These are phyloP conservation scores for Penicillium canariense DNA, from an alignment of 495 filamentous ascomycete genomes.

Conservation along the genomic window DNA sequence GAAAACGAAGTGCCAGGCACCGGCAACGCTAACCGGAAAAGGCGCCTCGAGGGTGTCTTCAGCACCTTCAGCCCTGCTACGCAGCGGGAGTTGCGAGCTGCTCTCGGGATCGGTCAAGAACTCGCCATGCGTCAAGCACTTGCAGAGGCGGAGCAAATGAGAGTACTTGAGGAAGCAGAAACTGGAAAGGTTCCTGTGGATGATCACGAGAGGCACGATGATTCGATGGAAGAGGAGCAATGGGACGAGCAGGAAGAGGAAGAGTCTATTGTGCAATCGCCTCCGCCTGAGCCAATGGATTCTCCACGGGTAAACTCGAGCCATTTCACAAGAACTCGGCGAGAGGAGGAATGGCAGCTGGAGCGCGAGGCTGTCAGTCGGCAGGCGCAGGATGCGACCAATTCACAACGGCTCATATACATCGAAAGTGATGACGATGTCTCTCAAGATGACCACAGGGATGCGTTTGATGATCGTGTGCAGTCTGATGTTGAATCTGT, in stretches of 20 bases:
- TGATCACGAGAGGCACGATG: background rate
- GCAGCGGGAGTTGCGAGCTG: conserved; percentile 25
- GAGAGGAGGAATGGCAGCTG: conserved; percentile 48
- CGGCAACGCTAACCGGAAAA: conserved; percentile 15
- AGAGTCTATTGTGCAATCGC: conserved; percentile 4
- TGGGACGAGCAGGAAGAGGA: conserved; percentile 4
- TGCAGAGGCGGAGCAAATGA: conserved; percentile 7
- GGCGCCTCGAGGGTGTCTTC: conserved; percentile 43
- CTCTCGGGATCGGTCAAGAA: conserved; percentile 49
- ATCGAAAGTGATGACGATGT: conserved; percentile 47
- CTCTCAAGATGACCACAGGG: conserved; percentile 9
- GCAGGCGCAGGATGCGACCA: conserved; percentile 45
- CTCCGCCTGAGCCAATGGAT: background rate
- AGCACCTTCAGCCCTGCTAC: conserved; percentile 44
- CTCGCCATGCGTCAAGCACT: conserved; percentile 37
- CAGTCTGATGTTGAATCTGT: conserved; percentile 21
- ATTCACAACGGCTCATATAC: conserved; percentile 47
- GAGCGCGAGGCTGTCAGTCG: conserved; percentile 51
- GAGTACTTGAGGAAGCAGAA: conserved; percentile 1
- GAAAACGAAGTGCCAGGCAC: conserved; percentile 12
- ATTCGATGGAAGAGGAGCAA: background rate
- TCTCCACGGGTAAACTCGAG: background rate
- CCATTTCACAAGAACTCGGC: conserved; percentile 8
- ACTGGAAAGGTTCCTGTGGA: background rate
- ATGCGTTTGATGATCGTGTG: conserved; percentile 11